Evolutionary conservation across 352 stramenopile species (phyloP).

Genomic region (Phytophthora pinifolia): DNA sequence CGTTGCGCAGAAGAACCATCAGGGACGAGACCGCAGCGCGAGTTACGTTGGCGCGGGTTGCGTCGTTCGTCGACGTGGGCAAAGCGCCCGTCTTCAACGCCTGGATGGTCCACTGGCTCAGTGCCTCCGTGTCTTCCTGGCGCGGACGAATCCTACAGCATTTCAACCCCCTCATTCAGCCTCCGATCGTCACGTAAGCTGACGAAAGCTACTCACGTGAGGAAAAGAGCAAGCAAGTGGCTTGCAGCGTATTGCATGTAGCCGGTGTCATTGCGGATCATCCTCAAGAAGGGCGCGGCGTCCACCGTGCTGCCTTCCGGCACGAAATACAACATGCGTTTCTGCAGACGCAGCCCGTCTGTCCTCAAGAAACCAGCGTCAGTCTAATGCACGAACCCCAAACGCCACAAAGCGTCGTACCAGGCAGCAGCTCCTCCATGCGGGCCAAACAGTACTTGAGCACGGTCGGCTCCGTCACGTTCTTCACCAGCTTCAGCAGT

Average conservation of each 20-base stretch:
- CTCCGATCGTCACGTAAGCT: not conserved
- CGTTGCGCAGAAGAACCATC: slow-evolving; percentile 90
- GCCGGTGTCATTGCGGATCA: slow-evolving; percentile 84
- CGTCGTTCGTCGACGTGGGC: slow-evolving; percentile 54
- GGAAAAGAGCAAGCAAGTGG: slow-evolving; percentile 80
- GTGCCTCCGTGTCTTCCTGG: slow-evolving; percentile 75
- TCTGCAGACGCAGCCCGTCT: slow-evolving; percentile 80
- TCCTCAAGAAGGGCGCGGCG: slow-evolving; percentile 75
- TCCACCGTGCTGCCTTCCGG: slow-evolving; percentile 74
- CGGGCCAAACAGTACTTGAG: slow-evolving; percentile 86
- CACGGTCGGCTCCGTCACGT: slow-evolving; percentile 86
- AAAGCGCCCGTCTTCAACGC: slow-evolving; percentile 65
- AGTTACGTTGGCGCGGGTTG: slow-evolving; percentile 71
- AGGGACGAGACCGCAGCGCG: slow-evolving; percentile 90
- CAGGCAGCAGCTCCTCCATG: slow-evolving; percentile 85
- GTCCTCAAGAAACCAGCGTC: slow-evolving; percentile 5
- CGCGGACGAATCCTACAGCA: slow-evolving; percentile 60
- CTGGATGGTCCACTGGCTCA: slow-evolving; percentile 81
- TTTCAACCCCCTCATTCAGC: not conserved
- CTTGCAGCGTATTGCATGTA: slow-evolving; percentile 85
- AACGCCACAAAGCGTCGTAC: slow-evolving; percentile 20
- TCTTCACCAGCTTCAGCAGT: slow-evolving; percentile 86
- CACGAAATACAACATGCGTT: slow-evolving; percentile 79
- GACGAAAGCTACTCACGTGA: slow-evolving; percentile 49
- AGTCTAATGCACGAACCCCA: not conserved